These are phyloP conservation scores for Neltuma alba DNA, from an alignment of 306 rosid species.

Conservation along the genomic window DNA sequence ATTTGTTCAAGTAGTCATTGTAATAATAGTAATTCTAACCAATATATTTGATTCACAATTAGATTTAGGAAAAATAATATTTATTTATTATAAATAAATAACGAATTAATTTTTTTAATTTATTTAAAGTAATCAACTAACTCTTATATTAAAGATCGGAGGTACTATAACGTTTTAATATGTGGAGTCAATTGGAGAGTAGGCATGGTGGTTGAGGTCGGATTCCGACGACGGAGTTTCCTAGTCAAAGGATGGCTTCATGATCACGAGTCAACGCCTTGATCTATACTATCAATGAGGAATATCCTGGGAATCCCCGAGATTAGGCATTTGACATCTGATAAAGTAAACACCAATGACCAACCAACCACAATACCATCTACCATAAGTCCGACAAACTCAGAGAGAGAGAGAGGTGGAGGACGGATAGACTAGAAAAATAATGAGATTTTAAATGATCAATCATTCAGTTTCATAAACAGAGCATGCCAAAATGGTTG, in stretches of 20 bases:
- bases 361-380: not conserved
- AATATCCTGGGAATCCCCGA: too few relatives aligned
- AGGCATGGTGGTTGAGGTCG: not conserved
- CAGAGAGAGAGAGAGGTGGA: not conserved
- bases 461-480: not conserved
- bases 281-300: too few relatives aligned
- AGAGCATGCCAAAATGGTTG: not conserved
- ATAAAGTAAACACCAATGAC: not conserved
- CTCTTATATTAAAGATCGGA: too few relatives aligned
- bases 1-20: too few relatives aligned
- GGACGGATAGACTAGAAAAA: not conserved
- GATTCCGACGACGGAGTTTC: not conserved
- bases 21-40: too few relatives aligned
- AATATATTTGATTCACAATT: too few relatives aligned
- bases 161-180: not conserved
- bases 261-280: not conserved
- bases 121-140: too few relatives aligned
- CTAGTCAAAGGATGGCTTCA: not conserved
- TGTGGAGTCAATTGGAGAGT: not conserved
- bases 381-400: not conserved
- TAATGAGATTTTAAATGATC: not conserved
- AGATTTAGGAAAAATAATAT: too few relatives aligned
- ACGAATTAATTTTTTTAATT: too few relatives aligned
- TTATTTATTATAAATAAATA: too few relatives aligned
- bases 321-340: not conserved